These are phyloP conservation scores for Chalciporus pseudorubinellus DNA, from an alignment of 768 basidiomycete species.

Conservation along the genomic window DNA sequence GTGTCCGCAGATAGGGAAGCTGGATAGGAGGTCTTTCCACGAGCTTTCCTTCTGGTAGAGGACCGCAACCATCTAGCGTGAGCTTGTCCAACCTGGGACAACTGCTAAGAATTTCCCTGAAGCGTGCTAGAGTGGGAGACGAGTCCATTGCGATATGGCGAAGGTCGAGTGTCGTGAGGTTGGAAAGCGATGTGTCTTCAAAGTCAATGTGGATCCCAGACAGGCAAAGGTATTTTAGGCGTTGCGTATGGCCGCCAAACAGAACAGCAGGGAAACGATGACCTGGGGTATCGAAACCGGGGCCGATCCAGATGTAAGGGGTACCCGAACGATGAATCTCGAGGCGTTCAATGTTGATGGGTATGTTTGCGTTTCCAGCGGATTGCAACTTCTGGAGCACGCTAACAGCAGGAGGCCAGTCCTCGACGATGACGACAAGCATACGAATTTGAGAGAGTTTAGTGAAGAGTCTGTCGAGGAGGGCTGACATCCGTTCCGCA, in stretches of 20 bases:
- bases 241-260: conserved; percentile 45
- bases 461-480: conserved; percentile 51
- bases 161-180: conserved; percentile 65
- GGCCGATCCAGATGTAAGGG: conserved; percentile 46
- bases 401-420: conserved; percentile 52
- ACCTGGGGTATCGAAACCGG: conserved; percentile 37
- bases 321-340: conserved; percentile 61
- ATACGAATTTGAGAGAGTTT: conserved; percentile 59
- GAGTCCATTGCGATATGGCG: conserved; percentile 55
- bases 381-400: conserved; percentile 49
- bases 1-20: conserved; percentile 48
- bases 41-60: conserved; percentile 33
- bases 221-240: conserved; percentile 50
- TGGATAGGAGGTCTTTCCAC: conserved; percentile 38
- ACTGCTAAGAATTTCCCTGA: conserved; percentile 49
- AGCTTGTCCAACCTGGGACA: conserved; percentile 55
- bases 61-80: conserved; percentile 62
- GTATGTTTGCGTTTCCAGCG: conserved; percentile 32
- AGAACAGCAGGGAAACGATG: conserved; percentile 43
- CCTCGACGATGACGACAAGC: conserved; percentile 55
- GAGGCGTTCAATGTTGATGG: conserved; percentile 54
- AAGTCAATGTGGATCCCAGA: conserved; percentile 66
- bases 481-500: conserved; percentile 39
- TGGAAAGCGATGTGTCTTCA: conserved; percentile 42
- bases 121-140: conserved; percentile 47